Evolutionary conservation across 352 stramenopile species (phyloP).

Genomic region (Pythium plurisporium): DNA sequence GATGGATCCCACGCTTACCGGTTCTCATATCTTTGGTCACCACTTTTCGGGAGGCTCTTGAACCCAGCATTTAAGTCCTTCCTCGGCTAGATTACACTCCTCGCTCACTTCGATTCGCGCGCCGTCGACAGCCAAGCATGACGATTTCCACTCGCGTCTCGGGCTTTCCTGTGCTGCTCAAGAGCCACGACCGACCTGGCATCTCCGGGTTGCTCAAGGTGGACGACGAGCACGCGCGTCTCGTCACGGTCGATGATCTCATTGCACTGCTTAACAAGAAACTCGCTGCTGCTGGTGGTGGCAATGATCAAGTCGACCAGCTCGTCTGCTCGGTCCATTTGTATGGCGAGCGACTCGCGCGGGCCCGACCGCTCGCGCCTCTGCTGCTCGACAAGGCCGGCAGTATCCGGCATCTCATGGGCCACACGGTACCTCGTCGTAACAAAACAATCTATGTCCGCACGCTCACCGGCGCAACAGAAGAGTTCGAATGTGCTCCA

Average conservation of each 20-base stretch:
- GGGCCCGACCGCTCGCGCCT: not conserved
- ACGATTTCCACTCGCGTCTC: no score
- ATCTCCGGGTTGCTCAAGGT: not conserved
- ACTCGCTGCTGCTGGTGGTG: not conserved
- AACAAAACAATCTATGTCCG: not conserved
- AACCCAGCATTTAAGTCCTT: no score
- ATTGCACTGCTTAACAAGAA: not conserved
- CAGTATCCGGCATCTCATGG: no score
- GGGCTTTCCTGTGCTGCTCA: not conserved
- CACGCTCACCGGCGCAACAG: not conserved
- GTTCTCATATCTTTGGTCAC: no score
- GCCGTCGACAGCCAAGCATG: no score
- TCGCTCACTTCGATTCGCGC: no score
- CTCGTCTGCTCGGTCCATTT: not conserved
- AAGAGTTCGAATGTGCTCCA: no score
- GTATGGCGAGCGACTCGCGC: not conserved
- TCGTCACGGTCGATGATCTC: not conserved
- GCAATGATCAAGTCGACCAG: not conserved
- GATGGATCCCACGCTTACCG: no score
- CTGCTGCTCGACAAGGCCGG: not conserved
- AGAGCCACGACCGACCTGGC: not conserved
- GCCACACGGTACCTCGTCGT: not conserved
- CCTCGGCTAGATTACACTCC: no score
- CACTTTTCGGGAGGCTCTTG: no score
- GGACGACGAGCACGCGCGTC: no score